Evolutionary conservation across 73 alveolate species (phyloP).

Genomic region (Paraurostyla sp.): DNA sequence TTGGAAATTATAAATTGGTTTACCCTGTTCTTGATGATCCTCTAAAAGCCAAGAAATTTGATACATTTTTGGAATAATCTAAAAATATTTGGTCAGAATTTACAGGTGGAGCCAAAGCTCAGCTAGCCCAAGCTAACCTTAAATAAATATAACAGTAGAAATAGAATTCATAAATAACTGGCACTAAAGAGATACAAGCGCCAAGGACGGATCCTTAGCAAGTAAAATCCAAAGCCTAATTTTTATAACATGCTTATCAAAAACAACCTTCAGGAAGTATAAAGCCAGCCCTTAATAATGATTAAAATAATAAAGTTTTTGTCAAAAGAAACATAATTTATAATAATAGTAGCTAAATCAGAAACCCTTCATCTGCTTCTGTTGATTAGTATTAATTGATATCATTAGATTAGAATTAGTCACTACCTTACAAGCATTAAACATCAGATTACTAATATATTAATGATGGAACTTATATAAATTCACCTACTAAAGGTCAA

Average conservation of each 20-base stretch:
- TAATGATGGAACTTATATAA: background rate
- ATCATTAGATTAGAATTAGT: background rate
- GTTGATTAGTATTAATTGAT: too few species aligned
- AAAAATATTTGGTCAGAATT: slow-evolving; percentile 43
- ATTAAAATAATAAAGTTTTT: background rate
- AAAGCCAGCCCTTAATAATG: background rate
- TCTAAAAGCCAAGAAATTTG: slow-evolving; percentile 9
- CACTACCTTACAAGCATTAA: background rate
- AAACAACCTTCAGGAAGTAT: background rate
- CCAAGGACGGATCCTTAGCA: slow-evolving; percentile 31
- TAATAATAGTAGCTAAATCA: too few species aligned
- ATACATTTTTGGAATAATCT: slow-evolving; percentile 1
- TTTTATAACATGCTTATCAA: background rate
- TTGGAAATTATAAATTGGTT: background rate
- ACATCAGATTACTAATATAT: background rate
- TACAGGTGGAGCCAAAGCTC: slow-evolving; percentile 36
- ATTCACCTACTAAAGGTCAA: background rate
- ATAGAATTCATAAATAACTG: background rate
- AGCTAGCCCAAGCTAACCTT: background rate
- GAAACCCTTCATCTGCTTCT: too few species aligned
- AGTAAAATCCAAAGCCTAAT: slow-evolving; percentile 19
- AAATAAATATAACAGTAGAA: background rate
- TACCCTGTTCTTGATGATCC: slow-evolving; percentile 40
- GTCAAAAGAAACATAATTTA: background rate
- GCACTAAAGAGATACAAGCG: background rate